These are phyloP conservation scores for Cercospora zeae-maydis DNA, from an alignment of 2,329 filamentous ascomycete species.

Conservation along the genomic window DNA sequence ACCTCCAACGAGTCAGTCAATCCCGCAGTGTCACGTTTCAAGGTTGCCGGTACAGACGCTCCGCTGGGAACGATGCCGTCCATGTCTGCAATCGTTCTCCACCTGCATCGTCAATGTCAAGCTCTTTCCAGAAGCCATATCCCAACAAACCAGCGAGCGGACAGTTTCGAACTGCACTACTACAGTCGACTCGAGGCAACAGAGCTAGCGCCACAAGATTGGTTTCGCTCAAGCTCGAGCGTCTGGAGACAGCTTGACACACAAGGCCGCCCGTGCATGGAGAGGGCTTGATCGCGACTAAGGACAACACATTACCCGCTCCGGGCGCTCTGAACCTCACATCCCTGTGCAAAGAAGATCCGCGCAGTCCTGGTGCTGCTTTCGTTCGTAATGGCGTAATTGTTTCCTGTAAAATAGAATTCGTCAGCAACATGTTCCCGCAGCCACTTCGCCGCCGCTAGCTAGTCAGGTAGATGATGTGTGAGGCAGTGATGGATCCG, in stretches of 20 bases:
- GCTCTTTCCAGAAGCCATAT: neutral
- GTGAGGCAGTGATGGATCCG: neutral
- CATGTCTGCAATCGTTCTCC: neutral
- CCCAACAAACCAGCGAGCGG: neutral
- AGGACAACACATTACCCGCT: conserved; percentile 9
- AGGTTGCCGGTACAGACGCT: neutral
- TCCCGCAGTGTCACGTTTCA: neutral
- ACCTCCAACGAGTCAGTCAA: neutral
- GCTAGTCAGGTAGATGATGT: neutral
- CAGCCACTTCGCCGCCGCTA: neutral
- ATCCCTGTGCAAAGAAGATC: conserved; percentile 90
- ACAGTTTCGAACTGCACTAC: neutral
- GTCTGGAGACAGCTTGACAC: neutral
- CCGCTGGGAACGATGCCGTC: neutral
- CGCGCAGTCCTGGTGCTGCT: conserved; percentile 63
- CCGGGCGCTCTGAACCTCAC: conserved; percentile 47
- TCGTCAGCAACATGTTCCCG: conserved; percentile 6
- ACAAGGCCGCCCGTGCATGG: neutral
- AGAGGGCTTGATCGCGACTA: neutral
- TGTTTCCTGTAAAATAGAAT: conserved; percentile 63
- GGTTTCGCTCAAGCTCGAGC: too few species aligned
- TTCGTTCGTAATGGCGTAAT: conserved; percentile 86
- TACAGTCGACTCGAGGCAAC: neutral
- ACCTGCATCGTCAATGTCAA: neutral
- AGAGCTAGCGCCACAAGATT: neutral